Evolutionary conservation across 140 eudicot species (phyloP), one percentile per base, ranked within the genome.

Genomic region (Stevia rebaudiana): DNA sequence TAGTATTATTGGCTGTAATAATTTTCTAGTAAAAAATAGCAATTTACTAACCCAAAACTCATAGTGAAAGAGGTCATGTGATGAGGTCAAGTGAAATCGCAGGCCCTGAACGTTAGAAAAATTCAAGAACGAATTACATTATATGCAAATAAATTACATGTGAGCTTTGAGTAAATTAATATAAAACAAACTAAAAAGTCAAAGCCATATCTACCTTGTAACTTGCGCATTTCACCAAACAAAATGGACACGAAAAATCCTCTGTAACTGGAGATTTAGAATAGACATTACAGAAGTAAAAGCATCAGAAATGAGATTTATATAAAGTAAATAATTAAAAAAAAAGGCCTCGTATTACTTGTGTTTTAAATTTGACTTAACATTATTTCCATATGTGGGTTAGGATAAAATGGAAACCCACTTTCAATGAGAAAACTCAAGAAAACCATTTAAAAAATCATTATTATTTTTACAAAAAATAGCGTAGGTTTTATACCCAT

Each of bases 241-340:
- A 94, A 72, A 94, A 94, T 39, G 99, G 95, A 76, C 99, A 94
- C 0, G 97, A 61, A 63, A 94, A 94, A 76, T 94, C 86, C 78
- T 88, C 97, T 3, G 99, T 94, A 58, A 94, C 99, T 94, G 96
- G 82, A 75, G 55, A 48, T 64, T 76, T 51, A 28, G 46, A 19
- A 71, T 3, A 36, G 17, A 59, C 39, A 39, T 35, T 49, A 53
- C 62, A 49, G 4, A 73, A 30, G 44, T 43, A 57, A 41, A 44
- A 69, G 57, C 67, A 57, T 69, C 49, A 56, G 71, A 56, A 15
- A 65, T 24, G 42, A 65, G 19, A 10, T 52, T 59, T 37, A 59
- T 36, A 59, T 1, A 33, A 24, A 9, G 50, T 18, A 28, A 61
- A 68, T 12, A 17, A 36, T 21, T 30, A 25, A 52, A 44, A 64